Evolutionary conservation across 805 yeast species (phyloP).

Genomic region (Aciculoconidium aculeatum): DNA sequence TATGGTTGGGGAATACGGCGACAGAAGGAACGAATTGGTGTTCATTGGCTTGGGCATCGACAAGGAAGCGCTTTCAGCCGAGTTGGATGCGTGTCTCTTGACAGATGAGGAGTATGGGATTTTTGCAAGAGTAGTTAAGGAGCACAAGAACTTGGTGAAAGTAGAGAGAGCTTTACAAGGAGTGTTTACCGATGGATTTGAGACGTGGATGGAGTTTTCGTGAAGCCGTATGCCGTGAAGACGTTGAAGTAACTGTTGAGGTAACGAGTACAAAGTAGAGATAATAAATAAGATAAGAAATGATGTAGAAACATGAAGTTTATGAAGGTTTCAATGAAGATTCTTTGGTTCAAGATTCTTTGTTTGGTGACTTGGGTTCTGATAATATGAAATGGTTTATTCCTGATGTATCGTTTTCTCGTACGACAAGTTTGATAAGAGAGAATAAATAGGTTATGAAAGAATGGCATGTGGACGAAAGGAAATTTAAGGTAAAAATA

Average conservation of each 20-base stretch:
- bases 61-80: conserved; percentile 18
- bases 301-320: conserved; percentile 1
- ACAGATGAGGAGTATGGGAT: conserved; percentile 30
- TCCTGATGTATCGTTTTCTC: too few relatives aligned
- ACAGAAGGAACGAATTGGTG: conserved; percentile 41
- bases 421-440: neutral
- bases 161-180: conserved; percentile 23
- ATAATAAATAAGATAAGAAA: conserved; percentile 1
- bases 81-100: conserved; percentile 33
- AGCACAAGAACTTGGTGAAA: conserved; percentile 21
- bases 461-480: too few relatives aligned
- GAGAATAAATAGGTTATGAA: neutral
- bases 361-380: too few relatives aligned
- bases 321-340: conserved; percentile 1
- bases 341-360: too few relatives aligned
- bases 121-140: conserved; percentile 21
- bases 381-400: too few relatives aligned
- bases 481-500: too few relatives aligned
- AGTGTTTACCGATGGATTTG: conserved; percentile 38
- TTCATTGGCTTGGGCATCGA: conserved; percentile 37
- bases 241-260: conserved; percentile 1
- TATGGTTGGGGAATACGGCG: conserved; percentile 35
- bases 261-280: too few relatives aligned
- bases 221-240: too few relatives aligned
- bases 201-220: conserved; percentile 34